phyloP scores from a whole-genome alignment of 495 filamentous ascomycete genomes.

The Neurospora africana region DNA sequence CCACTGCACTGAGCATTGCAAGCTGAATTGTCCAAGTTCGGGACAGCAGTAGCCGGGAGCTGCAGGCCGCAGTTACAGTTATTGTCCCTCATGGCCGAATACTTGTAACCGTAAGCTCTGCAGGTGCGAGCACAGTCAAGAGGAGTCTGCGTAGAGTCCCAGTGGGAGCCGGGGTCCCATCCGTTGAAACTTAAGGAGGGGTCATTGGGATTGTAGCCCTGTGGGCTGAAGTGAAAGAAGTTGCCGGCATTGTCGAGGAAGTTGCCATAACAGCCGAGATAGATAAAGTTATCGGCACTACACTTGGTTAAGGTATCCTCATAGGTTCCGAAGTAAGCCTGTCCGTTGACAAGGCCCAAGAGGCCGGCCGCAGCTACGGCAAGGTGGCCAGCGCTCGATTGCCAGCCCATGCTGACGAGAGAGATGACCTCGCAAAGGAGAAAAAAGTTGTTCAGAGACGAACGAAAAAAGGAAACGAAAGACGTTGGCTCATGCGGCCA shows the following conservation, averaged over 20 bases:
- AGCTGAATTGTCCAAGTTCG: not conserved
- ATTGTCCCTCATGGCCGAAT: constrained; percentile 10
- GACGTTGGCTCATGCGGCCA: not conserved
- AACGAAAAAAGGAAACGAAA: not conserved
- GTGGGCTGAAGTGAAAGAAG: constrained; percentile 8
- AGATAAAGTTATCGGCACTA: constrained; percentile 9
- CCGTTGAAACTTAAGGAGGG: constrained; percentile 9
- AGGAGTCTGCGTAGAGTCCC: constrained; percentile 16
- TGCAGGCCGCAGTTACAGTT: constrained; percentile 15
- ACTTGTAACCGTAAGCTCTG: constrained; percentile 20
- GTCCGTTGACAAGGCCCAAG: constrained; percentile 12
- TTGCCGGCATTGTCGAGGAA: not conserved
- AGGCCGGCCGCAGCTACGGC: constrained; percentile 18
- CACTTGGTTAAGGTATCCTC: constrained; percentile 2
- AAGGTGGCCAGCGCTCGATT: constrained; percentile 10
- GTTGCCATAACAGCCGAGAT: constrained; percentile 13
- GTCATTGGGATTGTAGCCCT: constrained; percentile 4
- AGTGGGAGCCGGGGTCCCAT: constrained; percentile 10
- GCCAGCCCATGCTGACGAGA: constrained; percentile 16
- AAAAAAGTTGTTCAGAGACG: not conserved
- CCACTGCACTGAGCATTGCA: constrained; percentile 10
- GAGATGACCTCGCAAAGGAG: not conserved
- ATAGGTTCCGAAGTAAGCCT: constrained; percentile 13
- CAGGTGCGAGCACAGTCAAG: constrained; percentile 16
- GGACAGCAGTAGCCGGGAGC: constrained; percentile 2